phyloP scores from a whole-genome alignment of 192 early-diverging fungal species.

The Coemansia sp. region DNA sequence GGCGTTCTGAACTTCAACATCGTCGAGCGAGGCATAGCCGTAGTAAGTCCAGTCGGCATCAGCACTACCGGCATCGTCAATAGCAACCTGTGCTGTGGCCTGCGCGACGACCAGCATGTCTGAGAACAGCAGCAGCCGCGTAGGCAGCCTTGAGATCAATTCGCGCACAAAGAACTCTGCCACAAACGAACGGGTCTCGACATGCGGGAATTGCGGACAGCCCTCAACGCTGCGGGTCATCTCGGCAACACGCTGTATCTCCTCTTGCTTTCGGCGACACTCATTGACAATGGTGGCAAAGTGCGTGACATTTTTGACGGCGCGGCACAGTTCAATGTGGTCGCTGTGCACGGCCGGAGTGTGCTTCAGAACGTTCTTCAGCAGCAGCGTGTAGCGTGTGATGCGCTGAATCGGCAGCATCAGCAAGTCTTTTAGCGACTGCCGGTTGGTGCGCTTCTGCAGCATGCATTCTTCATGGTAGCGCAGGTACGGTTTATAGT shows the following conservation, averaged over 20 bases:
- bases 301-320: constrained; percentile 49
- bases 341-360: constrained; percentile 51
- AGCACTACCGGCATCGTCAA: constrained; percentile 21
- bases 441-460: constrained; percentile 52
- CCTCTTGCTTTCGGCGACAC: constrained; percentile 53
- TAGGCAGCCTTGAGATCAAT: constrained; percentile 49
- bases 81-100: constrained; percentile 31
- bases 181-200: constrained; percentile 33
- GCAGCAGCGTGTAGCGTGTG: constrained; percentile 52
- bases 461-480: constrained; percentile 53
- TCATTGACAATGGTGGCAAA: constrained; percentile 53
- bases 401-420: constrained; percentile 56
- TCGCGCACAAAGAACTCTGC: constrained; percentile 46
- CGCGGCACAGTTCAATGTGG: constrained; percentile 50
- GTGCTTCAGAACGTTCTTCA: constrained; percentile 51
- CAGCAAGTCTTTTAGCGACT: constrained; percentile 50
- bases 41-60: constrained; percentile 49
- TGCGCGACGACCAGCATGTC: constrained; percentile 51
- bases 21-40: constrained; percentile 40
- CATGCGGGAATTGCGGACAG: constrained; percentile 38
- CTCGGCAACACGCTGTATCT: constrained; percentile 36
- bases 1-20: constrained; percentile 50
- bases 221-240: constrained; percentile 32
- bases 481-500: constrained; percentile 48
- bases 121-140: constrained; percentile 41